Conservation (phyloP, 371 early-diverging fungal genomes). For the Lichtheimia ornata region DNA sequence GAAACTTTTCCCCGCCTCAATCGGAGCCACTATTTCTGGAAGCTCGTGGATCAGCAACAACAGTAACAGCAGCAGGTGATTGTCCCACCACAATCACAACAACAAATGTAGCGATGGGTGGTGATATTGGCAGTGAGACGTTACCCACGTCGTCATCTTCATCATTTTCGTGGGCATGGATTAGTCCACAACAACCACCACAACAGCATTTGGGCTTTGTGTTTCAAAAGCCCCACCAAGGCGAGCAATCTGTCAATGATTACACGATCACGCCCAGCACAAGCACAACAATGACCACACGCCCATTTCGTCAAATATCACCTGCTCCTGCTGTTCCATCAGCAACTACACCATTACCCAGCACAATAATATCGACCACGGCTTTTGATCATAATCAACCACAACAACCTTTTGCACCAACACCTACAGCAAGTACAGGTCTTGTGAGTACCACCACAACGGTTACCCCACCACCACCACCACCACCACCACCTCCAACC, state of each 20-base stretch:
- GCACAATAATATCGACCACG: neutral
- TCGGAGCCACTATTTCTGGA: slow-evolving; percentile 9
- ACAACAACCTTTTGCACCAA: neutral
- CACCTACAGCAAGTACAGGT: neutral
- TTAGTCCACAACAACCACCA: slow-evolving; percentile 21
- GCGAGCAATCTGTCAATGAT: neutral
- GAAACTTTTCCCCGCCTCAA: slow-evolving; percentile 1
- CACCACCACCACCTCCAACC: neutral
- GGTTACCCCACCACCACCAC: neutral
- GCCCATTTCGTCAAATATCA: neutral
- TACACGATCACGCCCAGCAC: neutral
- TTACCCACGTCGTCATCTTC: too few species aligned
- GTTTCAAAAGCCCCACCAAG: slow-evolving; percentile 16
- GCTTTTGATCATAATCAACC: too few species aligned
- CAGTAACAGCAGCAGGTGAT: neutral
- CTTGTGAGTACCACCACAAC: neutral
- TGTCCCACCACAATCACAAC: slow-evolving; percentile 6
- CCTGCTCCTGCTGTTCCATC: neutral
- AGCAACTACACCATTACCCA: neutral
- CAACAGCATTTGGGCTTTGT: slow-evolving; percentile 19
- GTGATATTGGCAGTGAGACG: neutral
- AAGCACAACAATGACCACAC: neutral
- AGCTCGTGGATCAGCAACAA: slow-evolving; percentile 8
- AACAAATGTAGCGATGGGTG: neutral
- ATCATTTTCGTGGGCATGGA: slow-evolving; percentile 27